Evolutionary conservation across 371 early-diverging fungal species (phyloP).

Genomic region (Polyrhizophydium stewartii): DNA sequence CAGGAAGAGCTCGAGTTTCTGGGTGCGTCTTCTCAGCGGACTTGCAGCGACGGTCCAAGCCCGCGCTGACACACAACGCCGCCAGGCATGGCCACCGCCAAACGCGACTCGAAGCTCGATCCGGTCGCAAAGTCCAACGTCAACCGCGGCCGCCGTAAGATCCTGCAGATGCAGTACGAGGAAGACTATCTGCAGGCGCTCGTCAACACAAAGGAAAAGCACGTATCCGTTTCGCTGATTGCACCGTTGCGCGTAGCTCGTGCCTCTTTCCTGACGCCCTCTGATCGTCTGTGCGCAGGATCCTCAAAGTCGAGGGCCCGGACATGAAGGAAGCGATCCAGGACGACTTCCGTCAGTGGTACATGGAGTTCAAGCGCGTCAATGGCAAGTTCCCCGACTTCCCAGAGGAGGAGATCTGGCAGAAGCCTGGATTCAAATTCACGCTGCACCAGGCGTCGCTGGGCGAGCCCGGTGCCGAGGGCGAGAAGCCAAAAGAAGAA

Average conservation of each 20-base stretch:
- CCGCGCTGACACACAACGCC: background rate
- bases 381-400: conserved; percentile 54
- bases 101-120: conserved; percentile 21
- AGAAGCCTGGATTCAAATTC: conserved; percentile 45
- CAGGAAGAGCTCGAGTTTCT: conserved; percentile 44
- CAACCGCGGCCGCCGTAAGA: conserved; percentile 41
- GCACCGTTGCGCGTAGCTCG: too few relatives aligned
- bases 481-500: conserved; percentile 6
- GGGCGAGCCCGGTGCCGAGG: background rate
- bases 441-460: background rate
- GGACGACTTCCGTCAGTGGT: conserved; percentile 56
- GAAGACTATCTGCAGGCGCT: conserved; percentile 55
- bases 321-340: conserved; percentile 56
- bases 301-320: conserved; percentile 54
- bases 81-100: conserved; percentile 24
- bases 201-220: conserved; percentile 55
- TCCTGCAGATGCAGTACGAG: conserved; percentile 47
- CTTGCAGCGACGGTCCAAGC: too few relatives aligned
- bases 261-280: too few relatives aligned
- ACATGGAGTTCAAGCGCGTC: conserved; percentile 50
- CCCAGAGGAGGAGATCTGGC: conserved; percentile 45
- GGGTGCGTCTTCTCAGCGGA: conserved; percentile 16
- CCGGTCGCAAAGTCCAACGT: conserved; percentile 27
- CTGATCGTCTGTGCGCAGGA: conserved; percentile 22
- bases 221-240: background rate